These are phyloP conservation scores for Eucalyptus regnans DNA, from an alignment of 345 rosid species.

Conservation along the genomic window DNA sequence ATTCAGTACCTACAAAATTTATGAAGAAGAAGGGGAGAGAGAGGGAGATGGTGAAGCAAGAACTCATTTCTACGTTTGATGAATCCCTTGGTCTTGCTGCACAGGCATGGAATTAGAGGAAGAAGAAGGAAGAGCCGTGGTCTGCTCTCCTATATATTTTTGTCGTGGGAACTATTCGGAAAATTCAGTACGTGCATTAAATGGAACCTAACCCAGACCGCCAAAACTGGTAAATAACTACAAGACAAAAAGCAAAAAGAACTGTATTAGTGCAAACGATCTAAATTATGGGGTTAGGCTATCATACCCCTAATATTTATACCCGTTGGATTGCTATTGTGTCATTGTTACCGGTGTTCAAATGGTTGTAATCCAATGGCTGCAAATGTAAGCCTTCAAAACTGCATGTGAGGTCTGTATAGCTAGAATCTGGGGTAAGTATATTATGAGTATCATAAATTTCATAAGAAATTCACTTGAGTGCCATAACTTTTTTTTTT, in stretches of 20 bases:
- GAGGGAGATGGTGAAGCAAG: not conserved
- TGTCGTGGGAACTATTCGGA: not conserved
- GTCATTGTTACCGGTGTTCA: too few species aligned
- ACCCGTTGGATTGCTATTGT: not conserved
- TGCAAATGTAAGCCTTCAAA: too few species aligned
- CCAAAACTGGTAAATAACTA: not conserved
- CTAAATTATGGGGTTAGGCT: not conserved
- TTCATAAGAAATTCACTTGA: too few species aligned
- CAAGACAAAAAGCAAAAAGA: not conserved
- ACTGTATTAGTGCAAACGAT: not conserved
- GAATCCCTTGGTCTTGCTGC: not conserved
- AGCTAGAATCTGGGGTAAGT: too few species aligned
- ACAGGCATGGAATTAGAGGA: not conserved
- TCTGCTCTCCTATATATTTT: not conserved
- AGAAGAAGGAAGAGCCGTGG: not conserved
- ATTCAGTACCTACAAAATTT: not conserved
- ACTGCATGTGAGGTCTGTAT: too few species aligned
- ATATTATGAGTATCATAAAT: rapidly evolving
- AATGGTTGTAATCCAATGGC: too few species aligned
- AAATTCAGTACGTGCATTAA: not conserved
- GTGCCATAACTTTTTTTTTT: too few species aligned
- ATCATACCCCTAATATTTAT: not conserved
- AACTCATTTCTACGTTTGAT: not conserved
- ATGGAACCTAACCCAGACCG: not conserved
- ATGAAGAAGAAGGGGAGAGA: not conserved